Evolutionary conservation across 192 early-diverging fungal genomes (phyloP), one percentile per base, ranked within the genome.

Genomic region (Pilaira anomala): DNA sequence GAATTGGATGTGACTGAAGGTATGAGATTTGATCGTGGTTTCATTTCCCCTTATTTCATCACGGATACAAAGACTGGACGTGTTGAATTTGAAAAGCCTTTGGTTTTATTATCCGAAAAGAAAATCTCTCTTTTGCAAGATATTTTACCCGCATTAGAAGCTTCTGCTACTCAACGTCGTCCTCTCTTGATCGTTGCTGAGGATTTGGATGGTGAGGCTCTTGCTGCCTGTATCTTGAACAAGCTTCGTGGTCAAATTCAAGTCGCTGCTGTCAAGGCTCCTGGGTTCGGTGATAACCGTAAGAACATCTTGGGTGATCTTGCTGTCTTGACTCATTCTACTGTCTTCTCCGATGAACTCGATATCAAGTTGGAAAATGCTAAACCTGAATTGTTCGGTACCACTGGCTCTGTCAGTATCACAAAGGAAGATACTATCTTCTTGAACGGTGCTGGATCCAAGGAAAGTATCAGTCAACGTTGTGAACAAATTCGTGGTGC

Each of bases 361-460:
- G 95, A 97, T 67, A 76, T 95, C 61, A 98, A 97, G 86, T 81
- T 99, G 53, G 97, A 98, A 76, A 93, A 91, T 69, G 90, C 86
- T 69, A 91, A 86, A 16, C 86, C 87, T 61, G 92, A 95, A 29
- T 87, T 93, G 71, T 88, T 96, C 60, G 97, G 97, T 69, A 78
- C 88, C 24, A 90, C 92, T 68, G 90, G 85, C 18, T 85, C 87
- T 7, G 87, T 90, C 59, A 91, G 91, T 11, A 87, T 99, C 60
- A 96, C 96, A 70, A 99, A 98, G 86, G 97, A 99, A 77, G 94
- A 98, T 78, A 99, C 97, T 22, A 91, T 96, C 67, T 87, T 99
- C 78, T 86, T 98, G 49, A 97, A 98, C 73, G 96, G 97, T 29
- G 90, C 84, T 40, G 95, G 96, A 58, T 74, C 83, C 79, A 96